A percentile compares a stretch with the other conserved stretches of the same genome.
phyloP scores from a whole-genome alignment of 2,329 filamentous ascomycete genomes.

The Trichoderma oligosporum region DNA sequence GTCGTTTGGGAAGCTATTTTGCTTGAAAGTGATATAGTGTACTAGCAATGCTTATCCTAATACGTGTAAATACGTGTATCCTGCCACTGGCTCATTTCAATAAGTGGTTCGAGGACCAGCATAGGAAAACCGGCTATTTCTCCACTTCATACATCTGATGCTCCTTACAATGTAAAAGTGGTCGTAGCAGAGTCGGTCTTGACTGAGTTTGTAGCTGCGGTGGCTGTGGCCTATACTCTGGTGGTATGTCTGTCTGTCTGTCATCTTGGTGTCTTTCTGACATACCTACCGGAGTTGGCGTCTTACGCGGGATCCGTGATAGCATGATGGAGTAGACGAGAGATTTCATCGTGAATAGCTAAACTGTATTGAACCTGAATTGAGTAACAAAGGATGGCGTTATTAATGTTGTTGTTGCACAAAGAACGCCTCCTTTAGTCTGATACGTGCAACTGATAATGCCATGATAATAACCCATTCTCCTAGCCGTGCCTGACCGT shows the following conservation, averaged over 20 bases:
- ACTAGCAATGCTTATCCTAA: no score
- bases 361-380: no score
- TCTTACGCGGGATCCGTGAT: slow-evolving; percentile 1
- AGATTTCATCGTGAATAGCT: neutral
- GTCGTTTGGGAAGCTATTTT: no score
- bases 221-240: neutral
- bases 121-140: no score
- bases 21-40: no score
- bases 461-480: neutral
- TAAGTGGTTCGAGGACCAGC: no score
- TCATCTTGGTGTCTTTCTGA: no score
- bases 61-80: no score
- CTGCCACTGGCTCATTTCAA: no score
- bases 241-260: no score
- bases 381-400: neutral
- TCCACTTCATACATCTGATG: neutral
- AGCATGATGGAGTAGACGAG: neutral
- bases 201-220: neutral
- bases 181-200: neutral
- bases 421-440: neutral
- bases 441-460: neutral
- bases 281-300: no score
- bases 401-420: no score
- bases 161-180: neutral
- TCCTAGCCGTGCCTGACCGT: neutral